Evolutionary conservation across 805 yeast genomes (phyloP), one percentile per base, ranked within the genome.

Genomic region (Candida glaebosa): DNA sequence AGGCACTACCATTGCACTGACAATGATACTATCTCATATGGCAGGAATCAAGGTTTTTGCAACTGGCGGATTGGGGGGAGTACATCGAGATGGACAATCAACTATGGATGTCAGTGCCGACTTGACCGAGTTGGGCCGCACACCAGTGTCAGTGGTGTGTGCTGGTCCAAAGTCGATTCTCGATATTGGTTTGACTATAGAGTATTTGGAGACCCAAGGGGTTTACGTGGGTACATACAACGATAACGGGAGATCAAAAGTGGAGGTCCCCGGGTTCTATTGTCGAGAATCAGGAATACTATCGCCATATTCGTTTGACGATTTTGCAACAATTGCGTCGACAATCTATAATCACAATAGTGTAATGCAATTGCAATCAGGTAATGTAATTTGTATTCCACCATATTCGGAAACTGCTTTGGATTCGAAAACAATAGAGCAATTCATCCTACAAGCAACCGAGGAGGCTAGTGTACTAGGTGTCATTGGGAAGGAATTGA

Each of bases 41-140:
- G 89, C 90, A 0, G 93, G 95, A 0, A 85, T 88, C 50, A 74
- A 78, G 50, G 87, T 89, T 9, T 89, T 88, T 69, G 93, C 95
- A 1, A 89, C 96, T 2, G 96, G 96, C 24, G 96, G 96, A 1
- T 70, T 88, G 15, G 96, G 96, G 16, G 96, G 96, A 16, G 96
- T 87, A 8, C 95, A 88, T 53, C 73, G 87, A 42, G 85, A 84
- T 5, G 91, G 85, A 16, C 84, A 84, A 41, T 49, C 63, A 20
- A 79, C 89, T 2, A 75, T 87, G 81, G 96, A 88, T 59, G 70
- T 88, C 18, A 81, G 90, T 52, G 95, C 96, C 2, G 96, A 88
- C 60, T 72, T 88, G 47, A 90, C 87, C 38, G 96, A 88, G 56
- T 68, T 89, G 40, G 83, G 89, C 1, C 71, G 81, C 42, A 89